Percentiles rank a stretch among this genome's conserved stretches.
These are phyloP conservation scores for Bryum argenteum DNA, from an alignment of 225 moss, liverwort and hornwort species.

Conservation along the genomic window DNA sequence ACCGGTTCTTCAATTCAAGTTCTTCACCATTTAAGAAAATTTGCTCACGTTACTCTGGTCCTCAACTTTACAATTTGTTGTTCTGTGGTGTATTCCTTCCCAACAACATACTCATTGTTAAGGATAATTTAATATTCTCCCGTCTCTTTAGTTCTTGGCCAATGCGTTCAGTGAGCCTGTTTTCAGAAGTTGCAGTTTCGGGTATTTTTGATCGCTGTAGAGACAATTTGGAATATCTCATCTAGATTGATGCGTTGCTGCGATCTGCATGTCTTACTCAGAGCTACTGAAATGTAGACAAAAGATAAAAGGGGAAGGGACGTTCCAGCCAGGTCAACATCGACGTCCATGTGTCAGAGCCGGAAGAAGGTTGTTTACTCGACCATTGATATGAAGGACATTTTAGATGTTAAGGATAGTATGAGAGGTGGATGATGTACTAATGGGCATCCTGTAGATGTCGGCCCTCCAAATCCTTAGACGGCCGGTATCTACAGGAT, in stretches of 20 bases:
- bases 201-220: background rate
- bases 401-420: slow-evolving; percentile 55
- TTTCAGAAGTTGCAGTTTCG: background rate
- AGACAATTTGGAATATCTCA: background rate
- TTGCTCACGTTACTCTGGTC: too few species aligned
- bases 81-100: slow-evolving; percentile 1
- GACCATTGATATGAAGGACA: slow-evolving; percentile 52
- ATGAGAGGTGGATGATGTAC: slow-evolving; percentile 76
- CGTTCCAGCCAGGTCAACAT: slow-evolving; percentile 58
- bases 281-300: slow-evolving; percentile 21
- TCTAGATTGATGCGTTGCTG: background rate
- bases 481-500: slow-evolving; percentile 26
- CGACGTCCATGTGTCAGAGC: slow-evolving; percentile 65
- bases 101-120: too few species aligned
- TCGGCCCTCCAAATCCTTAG: slow-evolving; percentile 60
- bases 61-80: background rate
- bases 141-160: background rate
- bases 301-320: slow-evolving; percentile 39
- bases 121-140: background rate
- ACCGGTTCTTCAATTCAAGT: background rate
- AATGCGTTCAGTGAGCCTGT: background rate
- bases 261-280: slow-evolving; percentile 11
- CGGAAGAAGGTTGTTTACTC: slow-evolving; percentile 49
- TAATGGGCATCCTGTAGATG: slow-evolving; percentile 65
- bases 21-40: background rate